These are phyloP conservation scores for Orbilia oligospora DNA, from an alignment of 2,329 filamentous ascomycete species.

Conservation along the genomic window DNA sequence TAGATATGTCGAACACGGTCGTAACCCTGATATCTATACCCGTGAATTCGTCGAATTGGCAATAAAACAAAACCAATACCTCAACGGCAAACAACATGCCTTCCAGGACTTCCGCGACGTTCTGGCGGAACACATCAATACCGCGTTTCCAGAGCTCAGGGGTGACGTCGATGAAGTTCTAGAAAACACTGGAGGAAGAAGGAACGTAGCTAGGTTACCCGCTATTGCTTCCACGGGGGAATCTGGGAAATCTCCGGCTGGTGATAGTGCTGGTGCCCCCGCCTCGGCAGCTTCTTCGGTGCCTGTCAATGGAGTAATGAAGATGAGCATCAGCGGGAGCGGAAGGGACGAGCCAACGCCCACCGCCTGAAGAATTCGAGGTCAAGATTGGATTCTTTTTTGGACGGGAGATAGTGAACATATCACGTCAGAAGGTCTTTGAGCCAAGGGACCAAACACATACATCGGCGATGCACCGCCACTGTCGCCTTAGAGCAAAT, in stretches of 20 bases:
- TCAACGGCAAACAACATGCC: constrained; percentile 76
- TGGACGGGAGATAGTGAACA: constrained; percentile 7
- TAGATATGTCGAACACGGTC: constrained; percentile 77
- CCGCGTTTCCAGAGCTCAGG: constrained; percentile 74
- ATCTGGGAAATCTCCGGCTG: constrained; percentile 19
- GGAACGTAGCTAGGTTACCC: constrained; percentile 36
- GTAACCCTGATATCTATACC: constrained; percentile 82
- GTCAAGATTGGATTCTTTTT: neutral
- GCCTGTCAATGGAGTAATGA: constrained; percentile 55
- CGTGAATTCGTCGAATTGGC: constrained; percentile 80
- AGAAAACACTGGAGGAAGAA: constrained; percentile 56
- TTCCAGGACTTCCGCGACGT: constrained; percentile 76
- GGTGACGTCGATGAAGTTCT: constrained; percentile 72
- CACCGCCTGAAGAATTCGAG: constrained; percentile 25
- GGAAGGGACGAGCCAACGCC: constrained; percentile 54
- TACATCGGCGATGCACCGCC: constrained; percentile 24
- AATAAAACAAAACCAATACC: constrained; percentile 76
- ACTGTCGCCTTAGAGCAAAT: constrained; percentile 14
- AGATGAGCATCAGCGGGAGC: constrained; percentile 56
- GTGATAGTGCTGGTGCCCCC: constrained; percentile 12
- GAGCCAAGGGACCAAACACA: constrained; percentile 8
- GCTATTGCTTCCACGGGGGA: constrained; percentile 34
- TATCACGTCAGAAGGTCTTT: constrained; percentile 18
- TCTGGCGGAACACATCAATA: constrained; percentile 73
- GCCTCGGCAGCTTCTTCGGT: constrained; percentile 25